phyloP scores from a whole-genome alignment of 192 early-diverging fungal species.

The Gonapodya prolifera region DNA sequence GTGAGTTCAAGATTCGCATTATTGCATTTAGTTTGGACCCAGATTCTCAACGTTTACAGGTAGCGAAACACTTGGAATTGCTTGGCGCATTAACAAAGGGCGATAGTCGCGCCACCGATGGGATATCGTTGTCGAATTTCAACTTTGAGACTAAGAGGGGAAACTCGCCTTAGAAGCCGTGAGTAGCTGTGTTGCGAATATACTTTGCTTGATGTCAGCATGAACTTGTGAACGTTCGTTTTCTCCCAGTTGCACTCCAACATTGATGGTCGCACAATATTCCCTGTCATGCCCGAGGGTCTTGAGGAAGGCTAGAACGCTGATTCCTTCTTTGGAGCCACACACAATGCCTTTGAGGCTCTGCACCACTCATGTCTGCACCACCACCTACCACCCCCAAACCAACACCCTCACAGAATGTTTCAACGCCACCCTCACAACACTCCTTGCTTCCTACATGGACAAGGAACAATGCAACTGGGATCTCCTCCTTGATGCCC shows the following conservation, averaged over 20 bases:
- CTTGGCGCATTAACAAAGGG: conserved; percentile 1
- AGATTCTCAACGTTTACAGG: neutral
- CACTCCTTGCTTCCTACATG: too few species aligned
- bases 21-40: neutral
- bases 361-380: too few species aligned
- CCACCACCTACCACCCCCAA: too few species aligned
- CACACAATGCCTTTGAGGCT: neutral
- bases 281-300: neutral
- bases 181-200: too few species aligned
- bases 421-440: too few species aligned
- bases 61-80: neutral
- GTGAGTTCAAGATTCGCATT: neutral
- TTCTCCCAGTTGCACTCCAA: neutral
- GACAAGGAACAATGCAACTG: too few species aligned
- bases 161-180: neutral
- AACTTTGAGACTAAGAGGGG: neutral
- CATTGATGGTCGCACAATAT: neutral
- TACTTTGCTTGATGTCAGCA: too few species aligned
- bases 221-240: too few species aligned
- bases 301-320: neutral
- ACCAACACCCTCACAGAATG: too few species aligned
- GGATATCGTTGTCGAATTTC: neutral
- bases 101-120: neutral
- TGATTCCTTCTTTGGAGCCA: neutral
- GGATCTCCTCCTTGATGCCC: too few species aligned